These are phyloP conservation scores for Naganishia liquefaciens DNA, from an alignment of 1,284 basidiomycete species.

Conservation along the genomic window DNA sequence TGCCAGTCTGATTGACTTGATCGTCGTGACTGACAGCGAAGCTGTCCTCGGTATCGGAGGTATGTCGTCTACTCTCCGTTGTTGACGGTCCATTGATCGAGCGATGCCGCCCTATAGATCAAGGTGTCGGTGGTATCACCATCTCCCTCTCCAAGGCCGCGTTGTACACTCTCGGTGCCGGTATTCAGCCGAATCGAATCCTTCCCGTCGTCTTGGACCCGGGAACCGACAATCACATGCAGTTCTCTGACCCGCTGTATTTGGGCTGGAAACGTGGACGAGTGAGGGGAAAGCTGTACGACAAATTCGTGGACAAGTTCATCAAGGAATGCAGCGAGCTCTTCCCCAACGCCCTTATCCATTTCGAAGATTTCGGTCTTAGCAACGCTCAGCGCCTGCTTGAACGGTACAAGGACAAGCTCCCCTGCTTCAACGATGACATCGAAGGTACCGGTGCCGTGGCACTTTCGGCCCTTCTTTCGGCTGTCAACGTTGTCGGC, in stretches of 20 bases:
- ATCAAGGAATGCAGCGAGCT: conserved; percentile 52
- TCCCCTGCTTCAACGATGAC: conserved; percentile 68
- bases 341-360: conserved; percentile 52
- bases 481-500: conserved; percentile 68
- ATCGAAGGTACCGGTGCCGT: conserved; percentile 85
- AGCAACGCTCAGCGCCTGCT: conserved; percentile 72
- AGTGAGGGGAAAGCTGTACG: conserved; percentile 54
- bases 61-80: conserved; percentile 31
- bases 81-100: background rate
- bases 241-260: conserved; percentile 53
- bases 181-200: conserved; percentile 66
- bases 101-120: conserved; percentile 39
- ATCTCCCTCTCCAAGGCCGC: conserved; percentile 85
- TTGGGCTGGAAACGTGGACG: conserved; percentile 56
- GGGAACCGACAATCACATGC: conserved; percentile 69
- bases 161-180: conserved; percentile 74
- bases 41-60: conserved; percentile 72
- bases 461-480: conserved; percentile 65
- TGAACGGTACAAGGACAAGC: conserved; percentile 61
- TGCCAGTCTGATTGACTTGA: conserved; percentile 58
- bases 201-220: conserved; percentile 71
- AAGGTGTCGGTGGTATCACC: conserved; percentile 55
- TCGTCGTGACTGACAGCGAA: conserved; percentile 80
- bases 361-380: conserved; percentile 56
- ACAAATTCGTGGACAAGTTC: conserved; percentile 56